phyloP scores from a whole-genome alignment of 2,329 filamentous ascomycete genomes.

The Aureobasidium sp. region DNA sequence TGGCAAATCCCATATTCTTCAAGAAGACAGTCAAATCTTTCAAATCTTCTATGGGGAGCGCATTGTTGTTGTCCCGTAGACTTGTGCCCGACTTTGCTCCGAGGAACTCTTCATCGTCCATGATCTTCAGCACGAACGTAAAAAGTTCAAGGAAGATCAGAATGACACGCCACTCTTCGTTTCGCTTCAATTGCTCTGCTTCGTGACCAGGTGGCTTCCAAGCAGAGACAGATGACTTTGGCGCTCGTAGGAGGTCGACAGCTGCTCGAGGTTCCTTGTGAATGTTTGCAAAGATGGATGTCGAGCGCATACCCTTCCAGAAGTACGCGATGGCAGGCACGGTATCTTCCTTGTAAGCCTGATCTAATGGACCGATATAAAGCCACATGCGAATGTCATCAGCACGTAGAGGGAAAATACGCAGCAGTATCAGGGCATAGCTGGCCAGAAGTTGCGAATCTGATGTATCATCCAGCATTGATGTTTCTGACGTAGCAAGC shows the following conservation, averaged over 20 bases:
- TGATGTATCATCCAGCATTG: background rate
- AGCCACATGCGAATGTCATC: conserved; percentile 95
- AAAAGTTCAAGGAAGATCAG: conserved; percentile 91
- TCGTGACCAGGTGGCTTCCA: conserved; percentile 25
- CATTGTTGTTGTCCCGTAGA: conserved; percentile 52
- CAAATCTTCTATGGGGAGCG: conserved; percentile 63
- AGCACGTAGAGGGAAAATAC: conserved; percentile 70
- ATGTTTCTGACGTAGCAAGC: background rate
- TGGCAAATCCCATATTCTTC: conserved; percentile 80
- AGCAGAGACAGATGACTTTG: conserved; percentile 16
- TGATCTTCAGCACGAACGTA: conserved; percentile 82
- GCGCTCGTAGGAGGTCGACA: conserved; percentile 46
- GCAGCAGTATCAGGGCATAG: conserved; percentile 76
- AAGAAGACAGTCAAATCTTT: conserved; percentile 71
- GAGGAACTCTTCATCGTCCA: conserved; percentile 88
- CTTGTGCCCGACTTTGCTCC: conserved; percentile 40
- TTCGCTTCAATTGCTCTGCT: conserved; percentile 33
- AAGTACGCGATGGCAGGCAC: conserved; percentile 69
- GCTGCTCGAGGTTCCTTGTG: conserved; percentile 49
- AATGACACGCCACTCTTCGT: conserved; percentile 78
- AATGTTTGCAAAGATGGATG: conserved; percentile 50
- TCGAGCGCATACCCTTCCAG: conserved; percentile 60
- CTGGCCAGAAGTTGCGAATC: conserved; percentile 67
- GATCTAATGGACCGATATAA: conserved; percentile 53
- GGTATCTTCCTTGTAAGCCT: conserved; percentile 8